These are phyloP conservation scores for Ambrosia artemisiifolia DNA, from an alignment of 129 eudicot genomes.

Conservation along the genomic window DNA sequence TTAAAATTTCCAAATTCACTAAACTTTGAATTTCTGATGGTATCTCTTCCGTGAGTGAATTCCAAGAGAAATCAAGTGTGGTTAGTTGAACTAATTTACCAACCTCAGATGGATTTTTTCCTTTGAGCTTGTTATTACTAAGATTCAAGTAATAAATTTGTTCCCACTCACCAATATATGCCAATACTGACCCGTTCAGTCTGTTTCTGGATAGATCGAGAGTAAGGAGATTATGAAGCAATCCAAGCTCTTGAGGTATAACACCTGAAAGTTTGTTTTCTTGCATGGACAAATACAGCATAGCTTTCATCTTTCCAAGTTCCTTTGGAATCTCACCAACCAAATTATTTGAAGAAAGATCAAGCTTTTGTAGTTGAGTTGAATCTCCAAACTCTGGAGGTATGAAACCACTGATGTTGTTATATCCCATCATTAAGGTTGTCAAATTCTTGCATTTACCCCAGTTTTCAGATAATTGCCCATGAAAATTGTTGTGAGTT, in stretches of 20 bases:
- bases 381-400: conserved; percentile 17
- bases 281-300: conserved; percentile 25
- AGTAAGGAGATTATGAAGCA: conserved; percentile 7
- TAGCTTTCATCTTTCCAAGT: conserved; percentile 20
- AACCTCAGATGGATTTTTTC: conserved; percentile 14
- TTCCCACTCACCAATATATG: conserved; percentile 8
- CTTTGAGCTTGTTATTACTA: background rate
- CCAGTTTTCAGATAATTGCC: too few species aligned
- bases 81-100: conserved; percentile 10
- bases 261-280: conserved; percentile 35
- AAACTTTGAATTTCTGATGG: conserved; percentile 23
- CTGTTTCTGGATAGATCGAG: conserved; percentile 38
- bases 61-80: conserved; percentile 28
- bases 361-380: conserved; percentile 1
- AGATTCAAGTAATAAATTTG: conserved; percentile 27
- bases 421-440: too few species aligned
- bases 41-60: conserved; percentile 29
- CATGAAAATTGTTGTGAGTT: too few species aligned
- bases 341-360: conserved; percentile 2
- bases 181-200: conserved; percentile 32
- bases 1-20: conserved; percentile 10
- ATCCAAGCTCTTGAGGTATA: conserved; percentile 37
- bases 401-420: too few species aligned
- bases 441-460: too few species aligned
- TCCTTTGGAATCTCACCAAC: conserved; percentile 33